Conservation (phyloP, 768 basidiomycete genomes). For the Hericium rajendrae region DNA sequence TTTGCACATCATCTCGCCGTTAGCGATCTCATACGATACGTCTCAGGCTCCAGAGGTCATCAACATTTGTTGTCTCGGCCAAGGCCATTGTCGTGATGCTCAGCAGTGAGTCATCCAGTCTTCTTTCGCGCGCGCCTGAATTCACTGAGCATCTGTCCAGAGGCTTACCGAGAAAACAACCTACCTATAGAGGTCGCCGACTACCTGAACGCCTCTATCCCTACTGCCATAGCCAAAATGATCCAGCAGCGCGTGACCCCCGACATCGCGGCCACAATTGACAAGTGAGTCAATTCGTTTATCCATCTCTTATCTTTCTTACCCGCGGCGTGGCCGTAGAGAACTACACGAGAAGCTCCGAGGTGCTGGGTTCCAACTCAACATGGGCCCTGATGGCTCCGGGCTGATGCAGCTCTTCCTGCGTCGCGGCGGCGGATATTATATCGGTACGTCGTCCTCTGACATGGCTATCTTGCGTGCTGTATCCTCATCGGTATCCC, state of each 20-base stretch:
- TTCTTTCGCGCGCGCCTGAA: no score
- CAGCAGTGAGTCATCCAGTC: no score
- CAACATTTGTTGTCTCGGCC: neutral
- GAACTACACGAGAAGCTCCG: constrained; percentile 29
- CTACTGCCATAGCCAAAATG: neutral
- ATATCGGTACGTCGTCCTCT: constrained; percentile 24
- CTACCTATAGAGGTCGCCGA: neutral
- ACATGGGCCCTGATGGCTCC: constrained; percentile 24
- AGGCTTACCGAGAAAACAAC: neutral
- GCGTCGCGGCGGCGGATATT: constrained; percentile 55
- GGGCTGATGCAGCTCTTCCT: constrained; percentile 54
- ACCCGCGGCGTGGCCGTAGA: constrained; percentile 13
- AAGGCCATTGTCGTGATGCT: neutral
- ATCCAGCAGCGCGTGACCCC: neutral
- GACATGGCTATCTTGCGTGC: neutral
- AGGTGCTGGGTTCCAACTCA: constrained; percentile 28
- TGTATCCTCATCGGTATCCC: neutral
- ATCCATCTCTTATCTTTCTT: neutral
- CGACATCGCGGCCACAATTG: neutral
- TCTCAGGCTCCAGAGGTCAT: neutral
- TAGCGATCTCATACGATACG: neutral
- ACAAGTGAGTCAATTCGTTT: neutral
- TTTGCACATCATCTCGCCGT: neutral
- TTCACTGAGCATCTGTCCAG: neutral
- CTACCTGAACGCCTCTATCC: neutral